phyloP scores from a whole-genome alignment of 306 rosid genomes.

The Abrus pulchellus region DNA sequence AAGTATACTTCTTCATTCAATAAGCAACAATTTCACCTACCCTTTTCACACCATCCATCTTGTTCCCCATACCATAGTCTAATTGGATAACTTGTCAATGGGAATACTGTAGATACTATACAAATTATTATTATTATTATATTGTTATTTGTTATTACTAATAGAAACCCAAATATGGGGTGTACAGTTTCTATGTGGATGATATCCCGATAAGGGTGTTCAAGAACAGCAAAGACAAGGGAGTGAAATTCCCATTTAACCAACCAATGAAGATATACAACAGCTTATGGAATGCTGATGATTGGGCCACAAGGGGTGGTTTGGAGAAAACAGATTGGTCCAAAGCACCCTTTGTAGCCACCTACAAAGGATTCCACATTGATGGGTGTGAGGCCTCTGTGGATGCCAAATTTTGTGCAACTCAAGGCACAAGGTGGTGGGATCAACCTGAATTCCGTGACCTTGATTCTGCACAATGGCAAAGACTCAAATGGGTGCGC shows the following conservation, averaged over 20 bases:
- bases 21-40: background rate
- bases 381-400: slow-evolving; percentile 94
- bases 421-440: slow-evolving; percentile 90
- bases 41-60: slow-evolving; percentile 1
- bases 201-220: slow-evolving; percentile 83
- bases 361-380: slow-evolving; percentile 80
- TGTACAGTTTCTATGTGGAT: slow-evolving; percentile 81
- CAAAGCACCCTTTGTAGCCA: slow-evolving; percentile 85
- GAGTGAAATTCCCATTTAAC: slow-evolving; percentile 84
- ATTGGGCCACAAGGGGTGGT: slow-evolving; percentile 95
- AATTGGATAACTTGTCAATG: no score
- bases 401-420: slow-evolving; percentile 72
- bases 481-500: slow-evolving; percentile 78
- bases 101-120: no score
- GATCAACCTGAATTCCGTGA: slow-evolving; percentile 80
- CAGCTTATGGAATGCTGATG: slow-evolving; percentile 94
- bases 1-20: slow-evolving; percentile 35
- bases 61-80: background rate
- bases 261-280: slow-evolving; percentile 96
- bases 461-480: slow-evolving; percentile 69
- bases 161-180: background rate
- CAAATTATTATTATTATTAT: no score
- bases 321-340: slow-evolving; percentile 93
- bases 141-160: background rate
- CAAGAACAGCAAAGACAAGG: slow-evolving; percentile 79